phyloP scores from a whole-genome alignment of 192 early-diverging fungal species.

The Entomortierella chlamydospora region DNA sequence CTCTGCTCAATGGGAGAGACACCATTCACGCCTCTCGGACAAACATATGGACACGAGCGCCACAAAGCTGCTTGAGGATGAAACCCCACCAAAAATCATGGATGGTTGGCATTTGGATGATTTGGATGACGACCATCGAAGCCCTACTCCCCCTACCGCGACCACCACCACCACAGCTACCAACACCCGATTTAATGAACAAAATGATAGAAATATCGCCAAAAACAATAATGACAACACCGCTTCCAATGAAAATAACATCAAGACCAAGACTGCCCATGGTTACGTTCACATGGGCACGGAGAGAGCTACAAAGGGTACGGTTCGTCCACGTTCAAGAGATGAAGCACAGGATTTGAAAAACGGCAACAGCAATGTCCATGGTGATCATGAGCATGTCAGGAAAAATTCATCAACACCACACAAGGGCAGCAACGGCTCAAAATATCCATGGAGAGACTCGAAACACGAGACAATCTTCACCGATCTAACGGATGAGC shows the following conservation, averaged over 20 bases:
- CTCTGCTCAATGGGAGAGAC: slow-evolving; percentile 5
- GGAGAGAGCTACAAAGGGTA: neutral
- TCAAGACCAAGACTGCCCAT: slow-evolving; percentile 10
- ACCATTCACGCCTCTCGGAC: slow-evolving; percentile 38
- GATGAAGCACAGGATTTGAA: neutral
- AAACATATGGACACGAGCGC: slow-evolving; percentile 23
- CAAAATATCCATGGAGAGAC: slow-evolving; percentile 38
- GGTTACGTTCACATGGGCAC: slow-evolving; percentile 37
- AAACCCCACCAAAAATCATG: slow-evolving; percentile 46
- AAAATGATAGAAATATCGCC: slow-evolving; percentile 37
- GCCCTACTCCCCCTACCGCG: no score
- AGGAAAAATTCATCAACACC: slow-evolving; percentile 6
- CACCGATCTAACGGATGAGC: slow-evolving; percentile 23
- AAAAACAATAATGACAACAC: slow-evolving; percentile 43
- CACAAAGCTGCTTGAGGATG: slow-evolving; percentile 37
- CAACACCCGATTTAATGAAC: slow-evolving; percentile 18
- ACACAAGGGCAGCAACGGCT: slow-evolving; percentile 1
- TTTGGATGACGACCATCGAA: slow-evolving; percentile 26
- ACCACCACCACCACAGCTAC: neutral
- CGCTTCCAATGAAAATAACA: slow-evolving; percentile 7
- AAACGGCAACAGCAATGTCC: neutral
- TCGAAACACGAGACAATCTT: slow-evolving; percentile 36
- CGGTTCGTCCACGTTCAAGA: neutral
- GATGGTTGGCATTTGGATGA: slow-evolving; percentile 43
- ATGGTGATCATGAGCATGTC: slow-evolving; percentile 1